Evolutionary conservation across 208 protist species (phyloP), one percentile per base, ranked within the genome.

Genomic region (Leishmania lainsoni): DNA sequence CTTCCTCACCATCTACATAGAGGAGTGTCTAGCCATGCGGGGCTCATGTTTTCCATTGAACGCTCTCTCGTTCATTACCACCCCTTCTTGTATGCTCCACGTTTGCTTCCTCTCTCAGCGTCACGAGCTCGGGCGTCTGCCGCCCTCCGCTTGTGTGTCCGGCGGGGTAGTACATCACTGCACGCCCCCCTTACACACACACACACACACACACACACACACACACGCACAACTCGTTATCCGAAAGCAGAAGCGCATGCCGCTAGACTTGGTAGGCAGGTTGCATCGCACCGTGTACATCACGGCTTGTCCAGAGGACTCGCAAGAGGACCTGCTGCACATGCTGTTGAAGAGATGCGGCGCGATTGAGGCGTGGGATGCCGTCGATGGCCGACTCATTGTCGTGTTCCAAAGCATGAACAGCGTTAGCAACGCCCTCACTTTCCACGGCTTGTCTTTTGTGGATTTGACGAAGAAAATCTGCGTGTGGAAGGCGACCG

Each of bases 211-310:
- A 29, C 56, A 14, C 52, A 20, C 51, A 9, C 63, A 42, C 32
- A 61, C 51, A 58, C 51, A 29, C 56, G 5, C 52, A 20, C 51
- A 9, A 49, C 45, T 35, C 69, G 69, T 49, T 6, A 42, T 5
- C n/a, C 10, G 20, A 14, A 76, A 22, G 42, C 0, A 68, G 29
- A 45, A 32, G 61, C 5, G 49, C 6, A 97, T 95, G 91, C 86
- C 94, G 17, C 84, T 97, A 0, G 92, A 97, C 78, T 80, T 97
- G 32, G 92, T 97, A 4, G 94, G 94, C 17, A 94, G 92, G 78
- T 85, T 95, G 58, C 94, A 97, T 84, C 94, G 94, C 56, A 95
- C 94, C 14, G 88, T 97, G 76, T 96, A 96, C 88, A 84, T 95
- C 72, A 85, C 87, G 20, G 83, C 87, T 58, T 95, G 91, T 83